Percentiles rank a stretch among this genome's conserved stretches.
Evolutionary conservation across 1,139 yeast species (phyloP).

Genomic region (Magnusiomyces sp.): DNA sequence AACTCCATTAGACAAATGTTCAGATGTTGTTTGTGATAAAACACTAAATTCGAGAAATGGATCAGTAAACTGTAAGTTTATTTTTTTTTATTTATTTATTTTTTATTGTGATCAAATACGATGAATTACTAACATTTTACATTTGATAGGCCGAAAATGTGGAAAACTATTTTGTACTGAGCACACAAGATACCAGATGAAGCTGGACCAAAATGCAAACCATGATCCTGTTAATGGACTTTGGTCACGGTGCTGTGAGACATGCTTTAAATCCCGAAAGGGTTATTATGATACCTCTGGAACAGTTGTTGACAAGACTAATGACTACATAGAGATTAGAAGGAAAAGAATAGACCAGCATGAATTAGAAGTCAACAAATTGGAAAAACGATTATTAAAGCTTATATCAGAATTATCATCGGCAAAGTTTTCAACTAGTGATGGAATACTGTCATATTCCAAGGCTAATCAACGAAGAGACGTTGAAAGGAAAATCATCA

Average conservation of each 20-base stretch:
- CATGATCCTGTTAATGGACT: slow-evolving; percentile 44
- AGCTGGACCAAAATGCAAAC: slow-evolving; percentile 39
- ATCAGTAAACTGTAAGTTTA: slow-evolving; percentile 26
- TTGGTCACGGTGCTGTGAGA: slow-evolving; percentile 64
- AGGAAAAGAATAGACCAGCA: slow-evolving; percentile 34
- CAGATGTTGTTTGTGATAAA: slow-evolving; percentile 26
- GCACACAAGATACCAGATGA: slow-evolving; percentile 51
- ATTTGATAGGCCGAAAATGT: slow-evolving; percentile 36
- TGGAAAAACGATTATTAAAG: slow-evolving; percentile 51
- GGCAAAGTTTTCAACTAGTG: slow-evolving; percentile 16
- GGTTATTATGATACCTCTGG: slow-evolving; percentile 43
- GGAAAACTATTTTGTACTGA: slow-evolving; percentile 61
- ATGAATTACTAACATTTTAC: background rate
- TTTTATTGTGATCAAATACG: background rate
- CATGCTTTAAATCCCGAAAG: slow-evolving; percentile 50
- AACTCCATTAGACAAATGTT: slow-evolving; percentile 27
- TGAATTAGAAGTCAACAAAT: slow-evolving; percentile 43
- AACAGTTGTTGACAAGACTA: slow-evolving; percentile 39
- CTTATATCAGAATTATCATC: slow-evolving; percentile 29
- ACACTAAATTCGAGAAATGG: slow-evolving; percentile 27
- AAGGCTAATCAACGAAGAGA: slow-evolving; percentile 26
- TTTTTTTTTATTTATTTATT: background rate
- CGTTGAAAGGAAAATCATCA: slow-evolving; percentile 47
- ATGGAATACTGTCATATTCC: slow-evolving; percentile 20
- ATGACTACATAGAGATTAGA: slow-evolving; percentile 38